Evolutionary conservation across 2,329 filamentous ascomycete species (phyloP), one percentile per base, ranked within the genome.

Genomic region (Aspergillus arachidicola): DNA sequence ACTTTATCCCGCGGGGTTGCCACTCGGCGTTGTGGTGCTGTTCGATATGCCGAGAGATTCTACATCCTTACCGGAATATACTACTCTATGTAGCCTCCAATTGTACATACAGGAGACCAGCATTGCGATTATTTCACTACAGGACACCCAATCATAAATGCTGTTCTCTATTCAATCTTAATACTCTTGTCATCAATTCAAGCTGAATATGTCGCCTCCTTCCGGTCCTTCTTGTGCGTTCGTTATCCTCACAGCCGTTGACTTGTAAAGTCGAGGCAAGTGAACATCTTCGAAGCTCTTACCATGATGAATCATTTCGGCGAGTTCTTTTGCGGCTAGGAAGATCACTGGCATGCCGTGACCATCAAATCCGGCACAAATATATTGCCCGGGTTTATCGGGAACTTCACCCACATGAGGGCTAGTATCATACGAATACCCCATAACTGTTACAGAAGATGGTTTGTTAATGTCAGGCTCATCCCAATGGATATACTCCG

Each of bases 271-370:
- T 6, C 71, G 67, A 7, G 78, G 78, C 30, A 80, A 59, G 1
- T 66, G 61, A 6, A 72, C 73, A 11, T 71, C 68, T 6, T 74
- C 73, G 11, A 78, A 75, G 4, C 63, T 58, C 28, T 68, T 68
- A 30, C 67, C 67, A 3, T 71, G 69, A 11, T 70, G 60, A 63
- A 89, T 82, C 83, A 89, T 87, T n/a, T 80, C 76, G 6, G 82
- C 85, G 59, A 90, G 69, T 2, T 84, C 88, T 68, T 84, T 84
- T 0, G 87, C 86, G 28, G 83, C 84, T 71, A 87, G 83, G 77
- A 86, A 85, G 61, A 86, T 87, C 21, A 87, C 75, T 1, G 88
- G 87, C 88, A 90, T 91, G 0, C 88, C 87, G 72, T 91, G 87
- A 0, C 89, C 89, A 71, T 89, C 88, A 67, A 90, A 90, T 3